Evolutionary conservation across 768 basidiomycete species (phyloP).

Genomic region (Lyophyllum decastes): DNA sequence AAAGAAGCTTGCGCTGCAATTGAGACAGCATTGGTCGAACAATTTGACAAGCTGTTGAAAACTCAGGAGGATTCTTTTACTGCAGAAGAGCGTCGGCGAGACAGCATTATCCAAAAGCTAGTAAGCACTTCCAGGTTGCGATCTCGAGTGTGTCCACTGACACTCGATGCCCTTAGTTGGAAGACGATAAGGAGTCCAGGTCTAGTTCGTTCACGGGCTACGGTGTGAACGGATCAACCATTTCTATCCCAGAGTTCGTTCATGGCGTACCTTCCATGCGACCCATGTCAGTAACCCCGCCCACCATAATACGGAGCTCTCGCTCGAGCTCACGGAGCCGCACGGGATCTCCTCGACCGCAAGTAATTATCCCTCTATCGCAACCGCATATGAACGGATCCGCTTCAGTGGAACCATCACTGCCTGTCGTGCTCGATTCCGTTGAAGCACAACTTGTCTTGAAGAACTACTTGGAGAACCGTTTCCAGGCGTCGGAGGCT

Average conservation of each 20-base stretch:
- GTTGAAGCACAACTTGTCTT: background rate
- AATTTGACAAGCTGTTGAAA: background rate
- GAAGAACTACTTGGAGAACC: background rate
- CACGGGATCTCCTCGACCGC: background rate
- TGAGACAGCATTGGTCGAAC: background rate
- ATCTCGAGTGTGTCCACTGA: background rate
- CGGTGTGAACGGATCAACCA: background rate
- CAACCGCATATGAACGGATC: too few species aligned
- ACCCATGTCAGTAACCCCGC: too few species aligned
- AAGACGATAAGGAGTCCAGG: background rate
- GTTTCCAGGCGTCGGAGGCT: conserved; percentile 3
- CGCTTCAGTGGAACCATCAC: background rate
- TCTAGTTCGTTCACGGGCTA: background rate
- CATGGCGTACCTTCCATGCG: background rate
- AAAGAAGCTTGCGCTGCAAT: background rate
- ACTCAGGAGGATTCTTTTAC: conserved; percentile 1
- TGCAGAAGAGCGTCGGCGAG: background rate
- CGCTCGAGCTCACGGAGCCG: background rate
- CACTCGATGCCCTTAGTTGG: background rate
- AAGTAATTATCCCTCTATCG: too few species aligned
- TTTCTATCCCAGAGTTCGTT: background rate
- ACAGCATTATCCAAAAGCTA: background rate
- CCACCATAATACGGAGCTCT: too few species aligned
- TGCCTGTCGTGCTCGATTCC: background rate
- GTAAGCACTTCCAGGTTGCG: background rate